These are phyloP conservation scores for Zymoseptoria ardabiliae DNA, from an alignment of 2,329 filamentous ascomycete genomes.

Conservation along the genomic window DNA sequence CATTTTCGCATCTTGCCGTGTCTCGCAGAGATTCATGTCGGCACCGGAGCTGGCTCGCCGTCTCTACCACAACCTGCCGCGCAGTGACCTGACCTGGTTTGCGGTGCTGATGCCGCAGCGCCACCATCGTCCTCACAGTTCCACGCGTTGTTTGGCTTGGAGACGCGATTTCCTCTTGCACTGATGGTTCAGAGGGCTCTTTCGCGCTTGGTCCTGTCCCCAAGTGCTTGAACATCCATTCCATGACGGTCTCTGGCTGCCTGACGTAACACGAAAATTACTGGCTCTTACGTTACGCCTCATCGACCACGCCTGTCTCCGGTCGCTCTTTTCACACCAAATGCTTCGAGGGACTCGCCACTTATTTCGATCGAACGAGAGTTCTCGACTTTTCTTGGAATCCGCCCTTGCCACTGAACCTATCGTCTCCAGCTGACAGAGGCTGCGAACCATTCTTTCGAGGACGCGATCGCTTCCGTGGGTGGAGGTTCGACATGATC, in stretches of 20 bases:
- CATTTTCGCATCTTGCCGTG: not conserved
- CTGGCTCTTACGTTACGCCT: not conserved
- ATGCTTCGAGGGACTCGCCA: no score
- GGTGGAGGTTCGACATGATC: not conserved
- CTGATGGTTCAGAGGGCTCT: not conserved
- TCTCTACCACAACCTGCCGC: not conserved
- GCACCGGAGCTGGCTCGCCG: not conserved
- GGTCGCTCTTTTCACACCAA: not conserved
- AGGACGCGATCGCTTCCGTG: not conserved
- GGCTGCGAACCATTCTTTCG: not conserved
- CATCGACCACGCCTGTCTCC: not conserved
- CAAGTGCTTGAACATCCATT: not conserved
- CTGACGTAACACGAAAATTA: not conserved
- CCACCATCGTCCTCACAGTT: not conserved
- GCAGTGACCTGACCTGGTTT: not conserved
- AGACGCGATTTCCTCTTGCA: not conserved
- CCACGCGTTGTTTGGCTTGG: not conserved
- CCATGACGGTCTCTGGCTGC: not conserved
- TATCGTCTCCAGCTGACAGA: not conserved
- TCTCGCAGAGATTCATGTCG: not conserved
- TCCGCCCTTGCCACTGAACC: no score
- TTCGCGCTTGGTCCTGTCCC: not conserved
- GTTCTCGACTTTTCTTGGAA: no score
- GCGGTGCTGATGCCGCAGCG: not conserved
- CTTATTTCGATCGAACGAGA: no score